Base-by-base conservation (phyloP, 768 basidiomycete species). In the Pleurotus tuoliensis region DNA sequence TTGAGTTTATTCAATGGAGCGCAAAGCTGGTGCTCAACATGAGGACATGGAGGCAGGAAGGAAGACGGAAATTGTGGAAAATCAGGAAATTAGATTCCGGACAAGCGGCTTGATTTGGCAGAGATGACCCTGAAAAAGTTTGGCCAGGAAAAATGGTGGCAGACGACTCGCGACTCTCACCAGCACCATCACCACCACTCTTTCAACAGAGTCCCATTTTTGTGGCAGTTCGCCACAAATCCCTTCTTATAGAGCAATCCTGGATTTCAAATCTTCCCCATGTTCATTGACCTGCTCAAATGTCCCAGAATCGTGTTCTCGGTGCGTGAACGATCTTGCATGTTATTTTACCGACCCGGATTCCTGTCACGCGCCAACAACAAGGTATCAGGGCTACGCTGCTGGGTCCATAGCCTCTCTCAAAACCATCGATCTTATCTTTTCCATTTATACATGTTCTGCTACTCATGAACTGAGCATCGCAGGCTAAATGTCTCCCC, bases 221-320 rank as follows among this genome's bases (percentile, higher is more conserved):
- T 61, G 61, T 59, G 53, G 58, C 50, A 50, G 30, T 34, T 55
- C 51, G 66, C 64, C 63, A 60, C 58, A 56, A 16, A 38, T 27
- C 41, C 39, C 48, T 48, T 57, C 58, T 40, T 57, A 57, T 49
- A 58, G 48, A 60, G 56, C 61, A 63, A 79, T 68, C 69, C 78
- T 81, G 79, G 76, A 80, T 66, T 60, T 62, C 64, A 61, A 62
- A 60, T 58, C 65, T 59, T 65, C 67, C 67, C 63, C 78, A 81
- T 80, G 78, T 80, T 70, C 72, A 68, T 63, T 67, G 64, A 59
- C 62, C 52, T 54, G 51, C 50, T 62, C 62, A 66, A 66, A 81
- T 82, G 80, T 63, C 72, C 63, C 71, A 73, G 67, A 74, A 73
- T 71, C 71, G 63, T 67, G 64, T 69, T 64, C 66, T 62, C 61